Evolutionary conservation across 345 rosid species (phyloP), one percentile per base, ranked within the genome.

Genomic region (Pistacia atlantica): DNA sequence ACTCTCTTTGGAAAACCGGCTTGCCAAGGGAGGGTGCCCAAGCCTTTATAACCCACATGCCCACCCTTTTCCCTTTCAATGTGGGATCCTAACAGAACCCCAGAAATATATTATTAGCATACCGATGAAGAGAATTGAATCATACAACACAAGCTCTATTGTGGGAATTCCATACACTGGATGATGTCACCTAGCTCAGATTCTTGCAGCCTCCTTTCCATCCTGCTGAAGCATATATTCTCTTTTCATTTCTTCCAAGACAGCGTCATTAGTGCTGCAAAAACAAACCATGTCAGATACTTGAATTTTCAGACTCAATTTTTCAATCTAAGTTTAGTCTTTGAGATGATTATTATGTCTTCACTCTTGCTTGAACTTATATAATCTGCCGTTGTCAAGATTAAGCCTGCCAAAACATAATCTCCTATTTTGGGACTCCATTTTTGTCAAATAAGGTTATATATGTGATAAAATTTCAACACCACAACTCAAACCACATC

Each of bases 201-300:
- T 54, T 74, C 67, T 80, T 42, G 75, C 70, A 25, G 90, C 73
- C 56, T 80, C 63, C 80, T 88, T 86, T 18, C 80, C 82, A 79
- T 87, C 92, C 86, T 93, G 87, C 78, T 90, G 91, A 65, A 86
- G 87, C 88, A 78, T 82, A 83, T 95, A 95, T 62, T 84, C 92
- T 82, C 55, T 90, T 87, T 95, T 95, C 99, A 95, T 92, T 72
- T 93, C 90, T 81, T 93, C 99, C 87, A 96, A 80, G 67, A 96
- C 89, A 6, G 80, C 78, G 69, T 92, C 98, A 79, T 92, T 93
- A 28, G 99, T 93, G 87, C 98, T 96, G 91, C 80, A 79, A 67
- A 70, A 81, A 75, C 56, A 37, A 51, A 46, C 65, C 56, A 42
- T 1, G 18, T 22, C 12, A 46, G 63, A 22, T 13, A 42, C 28